Conservation (phyloP, 371 early-diverging fungal genomes). For the Mortierella sp. region DNA sequence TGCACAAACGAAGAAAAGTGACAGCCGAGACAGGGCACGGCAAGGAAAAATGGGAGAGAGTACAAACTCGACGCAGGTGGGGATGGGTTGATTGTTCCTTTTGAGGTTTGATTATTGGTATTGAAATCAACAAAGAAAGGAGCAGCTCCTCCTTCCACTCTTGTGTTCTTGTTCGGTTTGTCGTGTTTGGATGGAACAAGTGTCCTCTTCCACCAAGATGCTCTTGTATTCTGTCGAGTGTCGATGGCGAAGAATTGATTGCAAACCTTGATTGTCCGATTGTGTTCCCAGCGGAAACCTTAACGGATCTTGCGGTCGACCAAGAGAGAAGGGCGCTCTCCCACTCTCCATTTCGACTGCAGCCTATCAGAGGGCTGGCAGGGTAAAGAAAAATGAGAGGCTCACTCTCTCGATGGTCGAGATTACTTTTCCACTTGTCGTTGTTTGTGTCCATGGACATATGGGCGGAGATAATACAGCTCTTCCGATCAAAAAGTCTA, state of each 20-base stretch:
- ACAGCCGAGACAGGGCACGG: not conserved
- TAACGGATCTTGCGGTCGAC: not conserved
- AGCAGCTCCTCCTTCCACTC: not conserved
- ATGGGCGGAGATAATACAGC: not conserved
- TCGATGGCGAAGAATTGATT: not conserved
- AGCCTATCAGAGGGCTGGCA: not conserved
- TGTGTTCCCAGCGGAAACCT: constrained; percentile 24
- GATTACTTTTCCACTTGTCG: not conserved
- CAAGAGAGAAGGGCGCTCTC: not conserved
- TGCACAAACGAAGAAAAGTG: not conserved
- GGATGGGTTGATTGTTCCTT: too few relatives aligned
- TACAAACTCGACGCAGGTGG: not conserved
- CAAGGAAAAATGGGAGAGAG: not conserved
- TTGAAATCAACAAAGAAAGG: not conserved
- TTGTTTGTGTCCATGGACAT: not conserved
- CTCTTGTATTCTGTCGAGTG: not conserved
- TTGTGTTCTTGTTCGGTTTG: too few relatives aligned
- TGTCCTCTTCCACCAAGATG: not conserved
- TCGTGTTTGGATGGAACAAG: not conserved
- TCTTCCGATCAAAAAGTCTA: not conserved
- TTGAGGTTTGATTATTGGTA: too few relatives aligned
- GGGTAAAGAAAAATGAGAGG: not conserved
- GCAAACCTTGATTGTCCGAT: constrained; percentile 31
- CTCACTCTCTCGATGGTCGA: not conserved
- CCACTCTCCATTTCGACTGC: too few relatives aligned